A percentile compares a stretch with the other conserved stretches of the same genome.
Conservation (phyloP, 805 yeast species). For the Wickerhamomyces chambardii region DNA sequence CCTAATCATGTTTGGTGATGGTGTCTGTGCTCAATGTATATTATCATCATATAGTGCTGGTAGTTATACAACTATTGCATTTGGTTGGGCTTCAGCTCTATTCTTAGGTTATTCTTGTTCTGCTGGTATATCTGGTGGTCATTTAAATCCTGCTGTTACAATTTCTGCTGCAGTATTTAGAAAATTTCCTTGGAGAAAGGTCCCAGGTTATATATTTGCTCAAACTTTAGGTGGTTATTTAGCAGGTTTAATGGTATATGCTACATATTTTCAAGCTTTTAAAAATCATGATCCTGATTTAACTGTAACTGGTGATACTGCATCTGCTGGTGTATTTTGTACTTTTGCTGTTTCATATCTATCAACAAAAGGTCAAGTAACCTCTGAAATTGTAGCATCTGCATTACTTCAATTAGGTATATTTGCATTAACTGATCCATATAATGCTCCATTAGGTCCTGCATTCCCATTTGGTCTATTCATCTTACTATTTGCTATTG, state of each 20-base stretch:
- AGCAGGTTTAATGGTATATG: conserved; percentile 38
- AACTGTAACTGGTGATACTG: conserved; percentile 17
- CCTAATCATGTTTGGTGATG: conserved; percentile 36
- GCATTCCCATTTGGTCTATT: conserved; percentile 39
- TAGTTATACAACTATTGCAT: conserved; percentile 29
- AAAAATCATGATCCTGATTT: conserved; percentile 24
- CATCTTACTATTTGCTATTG: conserved; percentile 33
- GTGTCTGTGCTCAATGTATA: conserved; percentile 35
- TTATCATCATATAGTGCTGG: conserved; percentile 29
- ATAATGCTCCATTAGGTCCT: conserved; percentile 34
- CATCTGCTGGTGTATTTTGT: conserved; percentile 36
- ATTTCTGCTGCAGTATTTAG: conserved; percentile 36
- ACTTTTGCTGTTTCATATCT: conserved; percentile 34
- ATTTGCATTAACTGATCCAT: conserved; percentile 42
- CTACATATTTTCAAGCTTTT: conserved; percentile 31
- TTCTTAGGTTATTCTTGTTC: conserved; percentile 40
- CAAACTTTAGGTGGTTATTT: conserved; percentile 40
- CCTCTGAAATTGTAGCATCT: conserved; percentile 36
- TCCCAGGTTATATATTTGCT: conserved; percentile 33
- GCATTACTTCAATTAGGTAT: conserved; percentile 36
- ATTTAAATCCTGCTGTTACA: conserved; percentile 45
- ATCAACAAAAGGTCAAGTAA: conserved; percentile 32
- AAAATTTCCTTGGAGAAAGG: conserved; percentile 41
- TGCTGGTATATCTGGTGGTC: conserved; percentile 54
- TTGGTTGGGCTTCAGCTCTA: conserved; percentile 48